These are phyloP conservation scores for Fusarium lyarnte DNA, from an alignment of 2,329 filamentous ascomycete genomes.

Conservation along the genomic window DNA sequence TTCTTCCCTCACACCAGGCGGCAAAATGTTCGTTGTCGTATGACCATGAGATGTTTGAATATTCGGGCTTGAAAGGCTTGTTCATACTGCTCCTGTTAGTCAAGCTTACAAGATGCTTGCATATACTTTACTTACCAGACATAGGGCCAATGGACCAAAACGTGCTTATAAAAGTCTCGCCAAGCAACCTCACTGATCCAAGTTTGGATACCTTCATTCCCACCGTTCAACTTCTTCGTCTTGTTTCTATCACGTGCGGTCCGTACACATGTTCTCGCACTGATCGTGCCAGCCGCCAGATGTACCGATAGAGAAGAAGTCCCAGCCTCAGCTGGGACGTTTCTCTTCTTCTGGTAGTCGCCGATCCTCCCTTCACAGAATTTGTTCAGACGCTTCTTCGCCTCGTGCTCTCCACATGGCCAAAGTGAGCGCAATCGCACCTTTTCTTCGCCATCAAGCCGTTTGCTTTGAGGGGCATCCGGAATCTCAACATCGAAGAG, in stretches of 20 bases:
- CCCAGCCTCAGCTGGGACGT: conserved; percentile 68
- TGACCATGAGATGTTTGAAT: conserved; percentile 84
- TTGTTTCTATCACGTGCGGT: conserved; percentile 71
- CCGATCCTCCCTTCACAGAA: conserved; percentile 74
- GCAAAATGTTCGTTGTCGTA: conserved; percentile 75
- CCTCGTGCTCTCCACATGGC: conserved; percentile 81
- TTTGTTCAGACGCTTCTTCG: conserved; percentile 67
- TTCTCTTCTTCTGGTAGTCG: conserved; percentile 71
- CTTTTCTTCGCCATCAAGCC: conserved; percentile 66
- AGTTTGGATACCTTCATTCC: conserved; percentile 70
- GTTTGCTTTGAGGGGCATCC: conserved; percentile 69
- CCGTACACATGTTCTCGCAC: conserved; percentile 72
- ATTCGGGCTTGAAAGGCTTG: conserved; percentile 80
- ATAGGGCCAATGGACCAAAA: conserved; percentile 86
- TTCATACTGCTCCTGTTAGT: conserved; percentile 56
- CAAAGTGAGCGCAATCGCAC: conserved; percentile 68
- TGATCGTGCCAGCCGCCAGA: conserved; percentile 73
- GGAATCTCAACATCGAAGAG: conserved; percentile 73
- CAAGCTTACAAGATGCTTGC: no score
- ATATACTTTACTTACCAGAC: conserved; percentile 65
- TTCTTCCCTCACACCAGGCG: conserved; percentile 78
- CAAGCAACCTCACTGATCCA: conserved; percentile 89
- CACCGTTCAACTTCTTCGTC: conserved; percentile 72
- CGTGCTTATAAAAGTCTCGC: conserved; percentile 90
- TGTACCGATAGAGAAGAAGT: conserved; percentile 80